A percentile compares a stretch with the other conserved stretches of the same genome.
Conservation (phyloP, 495 filamentous ascomycete species). For the Penicillium silybi region DNA sequence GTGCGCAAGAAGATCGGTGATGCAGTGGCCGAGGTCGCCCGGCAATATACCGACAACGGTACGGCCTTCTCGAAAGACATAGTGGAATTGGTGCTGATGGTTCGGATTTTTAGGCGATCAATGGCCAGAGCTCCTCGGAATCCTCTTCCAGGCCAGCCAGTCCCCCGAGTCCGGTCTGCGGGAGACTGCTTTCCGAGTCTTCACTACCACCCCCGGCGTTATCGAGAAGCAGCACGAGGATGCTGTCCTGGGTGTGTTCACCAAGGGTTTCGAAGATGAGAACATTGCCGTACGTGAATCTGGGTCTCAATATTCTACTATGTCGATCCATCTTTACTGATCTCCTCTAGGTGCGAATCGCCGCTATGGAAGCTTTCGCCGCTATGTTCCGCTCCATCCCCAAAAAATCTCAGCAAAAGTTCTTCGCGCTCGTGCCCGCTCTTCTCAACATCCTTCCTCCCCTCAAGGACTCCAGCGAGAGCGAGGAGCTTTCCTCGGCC, state of each 20-base stretch:
- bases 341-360: slow-evolving; percentile 65
- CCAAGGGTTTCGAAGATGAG: slow-evolving; percentile 86
- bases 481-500: slow-evolving; percentile 83
- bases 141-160: slow-evolving; percentile 84
- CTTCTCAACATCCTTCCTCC: slow-evolving; percentile 90
- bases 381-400: slow-evolving; percentile 87
- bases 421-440: slow-evolving; percentile 78
- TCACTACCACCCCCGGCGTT: slow-evolving; percentile 90
- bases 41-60: slow-evolving; percentile 92
- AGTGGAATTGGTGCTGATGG: slow-evolving; percentile 17
- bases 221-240: slow-evolving; percentile 95
- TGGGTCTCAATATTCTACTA: not conserved
- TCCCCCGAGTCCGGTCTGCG: slow-evolving; percentile 74
- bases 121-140: slow-evolving; percentile 87
- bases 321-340: slow-evolving; percentile 1
- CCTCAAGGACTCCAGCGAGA: slow-evolving; percentile 83
- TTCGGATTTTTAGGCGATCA: slow-evolving; percentile 55
- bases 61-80: slow-evolving; percentile 39
- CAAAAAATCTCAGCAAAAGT: slow-evolving; percentile 84
- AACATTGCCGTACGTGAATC: slow-evolving; percentile 62
- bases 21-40: slow-evolving; percentile 88
- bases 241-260: slow-evolving; percentile 77
- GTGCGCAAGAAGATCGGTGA: slow-evolving; percentile 96
- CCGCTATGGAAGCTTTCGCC: slow-evolving; percentile 94
- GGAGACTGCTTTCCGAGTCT: slow-evolving; percentile 89